phyloP scores from a whole-genome alignment of 192 early-diverging fungal species.

The Coemansia sp. region DNA sequence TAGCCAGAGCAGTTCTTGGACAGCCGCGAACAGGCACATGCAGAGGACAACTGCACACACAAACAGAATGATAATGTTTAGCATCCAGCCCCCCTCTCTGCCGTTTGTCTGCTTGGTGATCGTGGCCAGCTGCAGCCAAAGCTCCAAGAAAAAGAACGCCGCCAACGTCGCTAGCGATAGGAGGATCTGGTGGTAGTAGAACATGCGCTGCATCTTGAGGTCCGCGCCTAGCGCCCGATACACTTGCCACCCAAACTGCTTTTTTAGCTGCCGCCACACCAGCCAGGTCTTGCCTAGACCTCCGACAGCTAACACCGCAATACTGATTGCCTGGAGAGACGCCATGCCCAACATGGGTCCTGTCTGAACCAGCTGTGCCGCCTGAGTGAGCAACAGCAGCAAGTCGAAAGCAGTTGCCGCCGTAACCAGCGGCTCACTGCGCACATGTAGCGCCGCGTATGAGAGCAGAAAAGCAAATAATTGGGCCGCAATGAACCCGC shows the following conservation, averaged over 20 bases:
- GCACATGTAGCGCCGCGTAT: conserved; percentile 13
- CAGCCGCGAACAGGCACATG: conserved; percentile 27
- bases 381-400: conserved; percentile 19
- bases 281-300: conserved; percentile 23
- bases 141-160: conserved; percentile 38
- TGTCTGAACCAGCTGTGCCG: conserved; percentile 25
- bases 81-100: conserved; percentile 14
- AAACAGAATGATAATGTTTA: conserved; percentile 9
- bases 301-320: conserved; percentile 17
- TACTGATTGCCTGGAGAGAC: conserved; percentile 21
- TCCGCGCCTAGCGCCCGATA: conserved; percentile 51
- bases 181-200: conserved; percentile 35
- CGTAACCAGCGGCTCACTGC: conserved; percentile 29
- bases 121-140: conserved; percentile 55
- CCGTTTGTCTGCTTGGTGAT: conserved; percentile 37
- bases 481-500: conserved; percentile 32
- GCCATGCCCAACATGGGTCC: conserved; percentile 3
- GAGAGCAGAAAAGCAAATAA: conserved; percentile 20
- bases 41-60: conserved; percentile 13
- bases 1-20: conserved; percentile 32
- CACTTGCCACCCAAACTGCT: conserved; percentile 52
- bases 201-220: conserved; percentile 51
- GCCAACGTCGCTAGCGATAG: conserved; percentile 28
- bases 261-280: conserved; percentile 34
- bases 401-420: conserved; percentile 34